Conservation (phyloP, 2,329 filamentous ascomycete genomes). For the Cladosporium sp. region DNA sequence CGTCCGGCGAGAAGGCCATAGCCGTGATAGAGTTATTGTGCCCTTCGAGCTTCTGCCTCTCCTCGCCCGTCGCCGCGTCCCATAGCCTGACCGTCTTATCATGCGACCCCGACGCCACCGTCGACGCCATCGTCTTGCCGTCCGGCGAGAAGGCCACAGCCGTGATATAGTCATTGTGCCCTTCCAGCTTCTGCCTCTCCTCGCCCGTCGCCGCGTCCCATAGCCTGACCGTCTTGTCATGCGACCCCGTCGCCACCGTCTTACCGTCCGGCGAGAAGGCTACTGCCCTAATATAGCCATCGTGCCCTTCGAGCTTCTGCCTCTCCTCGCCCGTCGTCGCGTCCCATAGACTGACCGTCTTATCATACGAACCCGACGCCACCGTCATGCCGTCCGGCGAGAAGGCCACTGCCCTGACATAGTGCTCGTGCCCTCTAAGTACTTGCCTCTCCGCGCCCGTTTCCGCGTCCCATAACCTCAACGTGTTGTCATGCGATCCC, state of each 20-base stretch:
- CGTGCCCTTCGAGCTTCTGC: slow-evolving; percentile 21
- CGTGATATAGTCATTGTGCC: slow-evolving; percentile 15
- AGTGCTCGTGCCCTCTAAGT: too few species aligned
- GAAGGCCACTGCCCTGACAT: too few species aligned
- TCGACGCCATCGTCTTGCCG: background rate
- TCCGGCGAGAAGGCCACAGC: slow-evolving; percentile 16
- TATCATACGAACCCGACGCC: too few species aligned
- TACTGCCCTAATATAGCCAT: too few species aligned
- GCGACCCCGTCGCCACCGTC: background rate
- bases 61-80: slow-evolving; percentile 11
- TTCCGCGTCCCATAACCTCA: too few species aligned
- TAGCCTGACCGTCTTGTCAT: background rate
- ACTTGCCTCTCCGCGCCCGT: too few species aligned
- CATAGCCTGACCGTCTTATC: too few species aligned
- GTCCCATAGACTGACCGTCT: slow-evolving; percentile 15
- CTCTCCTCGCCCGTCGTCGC: slow-evolving; percentile 3
- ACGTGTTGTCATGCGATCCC: too few species aligned
- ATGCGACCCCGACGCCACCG: background rate
- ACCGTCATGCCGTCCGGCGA: slow-evolving; percentile 12
- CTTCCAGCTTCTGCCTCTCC: background rate
- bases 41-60: slow-evolving; percentile 12
- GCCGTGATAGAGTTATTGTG: background rate
- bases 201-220: slow-evolving; percentile 10
- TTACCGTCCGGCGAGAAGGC: slow-evolving; percentile 10
- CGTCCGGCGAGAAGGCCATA: slow-evolving; percentile 10